Evolutionary conservation across 345 rosid species (phyloP).

Genomic region (Acer negundo): DNA sequence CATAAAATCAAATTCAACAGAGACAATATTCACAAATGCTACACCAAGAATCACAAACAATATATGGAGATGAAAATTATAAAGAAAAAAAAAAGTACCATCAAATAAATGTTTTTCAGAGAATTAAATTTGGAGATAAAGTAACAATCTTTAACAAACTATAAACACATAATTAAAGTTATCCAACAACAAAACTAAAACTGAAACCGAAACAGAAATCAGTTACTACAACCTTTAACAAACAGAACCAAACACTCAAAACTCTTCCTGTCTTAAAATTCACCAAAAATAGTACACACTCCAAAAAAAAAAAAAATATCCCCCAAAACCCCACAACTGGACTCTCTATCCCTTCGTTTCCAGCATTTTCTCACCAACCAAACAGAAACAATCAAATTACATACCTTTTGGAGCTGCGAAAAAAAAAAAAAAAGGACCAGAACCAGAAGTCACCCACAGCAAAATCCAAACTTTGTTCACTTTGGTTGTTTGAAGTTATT

Average conservation of each 20-base stretch:
- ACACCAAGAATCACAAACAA: slow-evolving; percentile 4
- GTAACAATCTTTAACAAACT: slow-evolving; percentile 11
- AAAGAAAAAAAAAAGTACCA: neutral
- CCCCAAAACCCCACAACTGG: slow-evolving; percentile 15
- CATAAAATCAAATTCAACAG: slow-evolving; percentile 13
- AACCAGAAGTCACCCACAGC: neutral
- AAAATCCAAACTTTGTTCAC: neutral
- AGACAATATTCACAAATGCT: slow-evolving; percentile 27
- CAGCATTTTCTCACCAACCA: slow-evolving; percentile 29
- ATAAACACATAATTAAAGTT: slow-evolving; percentile 15
- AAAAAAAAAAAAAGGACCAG: neutral
- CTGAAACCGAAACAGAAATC: slow-evolving; percentile 32
- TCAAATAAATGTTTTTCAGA: neutral
- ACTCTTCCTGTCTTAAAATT: neutral
- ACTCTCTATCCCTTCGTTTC: slow-evolving; percentile 15
- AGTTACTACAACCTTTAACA: slow-evolving; percentile 31
- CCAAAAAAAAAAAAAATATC: neutral
- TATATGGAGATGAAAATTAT: neutral
- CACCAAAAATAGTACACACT: neutral
- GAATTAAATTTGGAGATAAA: slow-evolving; percentile 18
- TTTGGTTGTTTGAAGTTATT: neutral
- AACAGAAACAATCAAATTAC: slow-evolving; percentile 12
- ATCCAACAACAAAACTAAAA: slow-evolving; percentile 10
- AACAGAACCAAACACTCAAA: slow-evolving; percentile 10
- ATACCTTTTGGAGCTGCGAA: slow-evolving; percentile 25